Evolutionary conservation across 306 rosid species (phyloP), one percentile per base, ranked within the genome.

Genomic region (Senna siamea): DNA sequence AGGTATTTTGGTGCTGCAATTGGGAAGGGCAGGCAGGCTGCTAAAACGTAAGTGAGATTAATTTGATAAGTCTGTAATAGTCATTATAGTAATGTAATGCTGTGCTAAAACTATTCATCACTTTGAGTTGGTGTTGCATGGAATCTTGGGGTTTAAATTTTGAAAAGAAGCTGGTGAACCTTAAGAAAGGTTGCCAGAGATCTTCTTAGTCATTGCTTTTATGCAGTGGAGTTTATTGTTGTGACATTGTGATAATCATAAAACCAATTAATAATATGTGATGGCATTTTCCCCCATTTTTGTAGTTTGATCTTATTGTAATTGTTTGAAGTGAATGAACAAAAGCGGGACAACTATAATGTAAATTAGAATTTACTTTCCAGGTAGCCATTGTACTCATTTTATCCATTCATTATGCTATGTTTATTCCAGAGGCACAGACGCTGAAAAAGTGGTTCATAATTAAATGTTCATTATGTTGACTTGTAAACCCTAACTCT

Each of bases 1-100:
- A 89, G 92, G 77, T 94, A 94, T 81, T 94, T 92, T 76, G 98
- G 98, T 61, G 97, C 98, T 72, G 98, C 98, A 67, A 94, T 94
- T 35, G 99, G 99, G 63, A 94, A 94, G 80, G 99, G 99, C 32
- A 90, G 97, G 60, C 99, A 94, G 76, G 96, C 97, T 62, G 99
- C 99, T 40, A 94, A 94, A 81, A 94, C 99, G 98, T 93, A 89
- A 84, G 98, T 62, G 78, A 40, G n/a, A 43, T 66, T 13, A 17
- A 15, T 75, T 38, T 75, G 19, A 44, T 28, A 32, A 18, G 50
- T 58, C 53, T 34, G 14, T 26, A 2, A 37, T 47, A 28, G 30
- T 51, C 8, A 28, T 38, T 55, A 57, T 28, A 68, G 18, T 14
- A 26, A 9, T 44, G 40, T 34, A 26, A 26, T 66, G 52, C 11